Evolutionary conservation across 768 basidiomycete species (phyloP).

Genomic region (Suillus ampliporus): DNA sequence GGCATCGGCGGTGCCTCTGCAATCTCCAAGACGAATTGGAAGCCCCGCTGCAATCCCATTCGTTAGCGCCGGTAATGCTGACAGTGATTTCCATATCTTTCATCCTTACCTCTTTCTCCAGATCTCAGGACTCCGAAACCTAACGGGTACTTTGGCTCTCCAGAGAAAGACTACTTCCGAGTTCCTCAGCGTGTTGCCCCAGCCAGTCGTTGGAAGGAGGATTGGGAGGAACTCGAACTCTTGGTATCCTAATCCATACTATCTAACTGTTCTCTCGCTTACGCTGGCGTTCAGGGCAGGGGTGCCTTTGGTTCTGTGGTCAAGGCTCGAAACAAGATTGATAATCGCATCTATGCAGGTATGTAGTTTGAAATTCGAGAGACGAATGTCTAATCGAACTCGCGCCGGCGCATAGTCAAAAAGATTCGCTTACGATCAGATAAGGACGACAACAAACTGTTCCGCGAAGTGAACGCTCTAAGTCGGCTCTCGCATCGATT

Average conservation of each 20-base stretch:
- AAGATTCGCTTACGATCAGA: conserved; percentile 81
- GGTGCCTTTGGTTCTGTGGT: conserved; percentile 95
- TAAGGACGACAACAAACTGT: conserved; percentile 86
- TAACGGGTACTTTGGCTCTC: conserved; percentile 52
- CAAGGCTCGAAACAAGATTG: conserved; percentile 89
- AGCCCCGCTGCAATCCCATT: background rate
- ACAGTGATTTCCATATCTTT: background rate
- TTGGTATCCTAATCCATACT: conserved; percentile 50
- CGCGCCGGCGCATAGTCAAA: conserved; percentile 60
- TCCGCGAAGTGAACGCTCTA: conserved; percentile 90
- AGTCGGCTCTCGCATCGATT: conserved; percentile 86
- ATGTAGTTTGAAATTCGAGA: conserved; percentile 21
- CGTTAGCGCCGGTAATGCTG: background rate
- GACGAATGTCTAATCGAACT: conserved; percentile 1
- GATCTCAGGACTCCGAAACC: conserved; percentile 50
- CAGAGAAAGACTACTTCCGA: conserved; percentile 69
- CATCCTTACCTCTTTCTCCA: background rate
- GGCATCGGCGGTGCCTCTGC: conserved; percentile 47
- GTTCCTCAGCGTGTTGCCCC: conserved; percentile 47
- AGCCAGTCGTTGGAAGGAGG: conserved; percentile 86
- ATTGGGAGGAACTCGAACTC: conserved; percentile 93
- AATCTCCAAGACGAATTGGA: conserved; percentile 22
- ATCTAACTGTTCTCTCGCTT: conserved; percentile 1
- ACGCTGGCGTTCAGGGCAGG: conserved; percentile 60
- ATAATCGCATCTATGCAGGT: conserved; percentile 85